A percentile compares a stretch with the other conserved stretches of the same genome.
Conservation (phyloP, 208 protist genomes). For the Borovskyia barvae region DNA sequence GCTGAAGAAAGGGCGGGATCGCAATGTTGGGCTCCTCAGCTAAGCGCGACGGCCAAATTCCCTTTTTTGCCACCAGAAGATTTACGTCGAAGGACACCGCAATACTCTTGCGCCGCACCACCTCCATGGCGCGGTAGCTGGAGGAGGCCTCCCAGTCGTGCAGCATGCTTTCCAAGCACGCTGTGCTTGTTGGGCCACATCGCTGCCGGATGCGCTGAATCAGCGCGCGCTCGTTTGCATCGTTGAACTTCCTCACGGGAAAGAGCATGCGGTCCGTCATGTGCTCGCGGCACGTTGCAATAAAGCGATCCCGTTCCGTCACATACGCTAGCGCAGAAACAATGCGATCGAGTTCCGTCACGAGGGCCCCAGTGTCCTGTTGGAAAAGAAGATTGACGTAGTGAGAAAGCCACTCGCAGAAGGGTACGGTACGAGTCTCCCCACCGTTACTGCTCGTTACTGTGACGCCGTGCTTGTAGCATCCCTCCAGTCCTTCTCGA, state of each 20-base stretch:
- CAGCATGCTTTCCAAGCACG: constrained; percentile 86
- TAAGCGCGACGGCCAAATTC: constrained; percentile 72
- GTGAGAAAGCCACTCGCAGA: constrained; percentile 76
- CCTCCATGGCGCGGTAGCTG: constrained; percentile 44
- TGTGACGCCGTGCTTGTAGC: constrained; percentile 52
- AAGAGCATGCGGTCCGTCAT: constrained; percentile 83
- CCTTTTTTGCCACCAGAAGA: constrained; percentile 71
- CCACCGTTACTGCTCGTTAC: constrained; percentile 23
- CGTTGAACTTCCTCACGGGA: constrained; percentile 53
- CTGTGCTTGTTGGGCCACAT: constrained; percentile 69
- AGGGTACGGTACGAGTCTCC: constrained; percentile 26
- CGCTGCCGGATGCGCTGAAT: constrained; percentile 66
- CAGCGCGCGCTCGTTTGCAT: constrained; percentile 60
- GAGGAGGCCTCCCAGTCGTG: constrained; percentile 66
- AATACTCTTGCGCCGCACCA: constrained; percentile 26
- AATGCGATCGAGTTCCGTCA: constrained; percentile 58
- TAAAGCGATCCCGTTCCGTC: constrained; percentile 73
- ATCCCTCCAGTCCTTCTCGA: constrained; percentile 66
- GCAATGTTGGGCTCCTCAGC: constrained; percentile 26
- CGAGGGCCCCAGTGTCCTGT: constrained; percentile 23
- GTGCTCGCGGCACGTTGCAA: constrained; percentile 67
- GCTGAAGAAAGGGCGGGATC: constrained; percentile 39
- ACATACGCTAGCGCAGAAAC: constrained; percentile 69
- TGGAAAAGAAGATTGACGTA: constrained; percentile 79
- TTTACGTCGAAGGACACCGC: constrained; percentile 43